Evolutionary conservation across 805 yeast genomes (phyloP), one percentile per base, ranked within the genome.

Genomic region (Zygosaccharomyces lentus): DNA sequence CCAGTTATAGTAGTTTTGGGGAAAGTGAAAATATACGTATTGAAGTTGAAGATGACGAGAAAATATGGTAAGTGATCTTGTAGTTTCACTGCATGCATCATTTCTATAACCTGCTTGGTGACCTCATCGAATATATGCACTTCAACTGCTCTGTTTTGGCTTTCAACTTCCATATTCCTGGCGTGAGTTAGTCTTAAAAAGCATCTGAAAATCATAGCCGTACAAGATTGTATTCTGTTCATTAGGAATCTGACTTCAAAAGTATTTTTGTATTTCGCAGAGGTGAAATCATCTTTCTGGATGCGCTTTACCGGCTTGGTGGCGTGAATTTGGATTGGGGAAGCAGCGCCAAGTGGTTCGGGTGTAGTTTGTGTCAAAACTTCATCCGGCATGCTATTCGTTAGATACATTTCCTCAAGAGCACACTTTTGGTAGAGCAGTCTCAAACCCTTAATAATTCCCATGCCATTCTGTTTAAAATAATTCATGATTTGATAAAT

Each of bases 191-290:
- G 58, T 45, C 74, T 66, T 6, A 74, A 63, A 19, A 78, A 52
- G 6, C 76, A 67, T 41, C 73, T 65, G 40, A 75, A 70, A 2
- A 76, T 50, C 29, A 69, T 65, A 1, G 77, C 53, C 2, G 73
- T 61, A 25, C 71, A 65, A 6, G 72, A 65, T 51, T 79, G 83
- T 23, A 80, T 62, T 26, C 77, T 70, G 41, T 74, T 70, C 26
- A 71, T 61, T 31, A 81, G 70, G 49, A 71, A 71, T 44, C 88
- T 71, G 9, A 81, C 59, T 50, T 81, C 80, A 2, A 77, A 64
- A 0, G 83, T 66, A 55, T 84, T 85, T 51, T 84, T 84, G 64
- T 70, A 79, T 53, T 80, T 81, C 0, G 84, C 77, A 34, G 79
- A 71, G 0, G 78, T 75, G 34, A 72, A 73, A 29, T 72, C 74